These are phyloP conservation scores for Aspergillus leporis DNA, from an alignment of 495 filamentous ascomycete species.

Conservation along the genomic window DNA sequence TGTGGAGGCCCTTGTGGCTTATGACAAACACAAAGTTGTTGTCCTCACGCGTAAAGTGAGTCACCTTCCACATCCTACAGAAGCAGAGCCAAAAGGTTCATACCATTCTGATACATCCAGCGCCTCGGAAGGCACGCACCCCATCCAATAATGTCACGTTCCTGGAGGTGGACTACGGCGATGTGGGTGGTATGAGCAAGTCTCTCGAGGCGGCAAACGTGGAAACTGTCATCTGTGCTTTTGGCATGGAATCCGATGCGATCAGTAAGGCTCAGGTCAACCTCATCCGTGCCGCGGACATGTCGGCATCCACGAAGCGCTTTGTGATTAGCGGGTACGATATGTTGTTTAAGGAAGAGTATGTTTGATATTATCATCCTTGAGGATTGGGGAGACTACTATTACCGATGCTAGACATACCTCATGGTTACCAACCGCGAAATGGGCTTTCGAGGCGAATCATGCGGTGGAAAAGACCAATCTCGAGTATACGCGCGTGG, in stretches of 20 bases:
- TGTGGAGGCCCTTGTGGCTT: conserved; percentile 33
- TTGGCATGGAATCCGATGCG: conserved; percentile 14
- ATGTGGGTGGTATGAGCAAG: conserved; percentile 26
- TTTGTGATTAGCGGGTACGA: conserved; percentile 30
- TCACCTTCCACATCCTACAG: neutral
- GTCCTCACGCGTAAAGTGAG: conserved; percentile 39
- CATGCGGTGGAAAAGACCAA: conserved; percentile 3
- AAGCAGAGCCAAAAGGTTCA: neutral
- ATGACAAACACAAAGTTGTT: conserved; percentile 32
- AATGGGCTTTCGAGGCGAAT: neutral
- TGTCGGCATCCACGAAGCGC: conserved; percentile 34
- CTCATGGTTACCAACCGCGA: neutral
- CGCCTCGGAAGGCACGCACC: neutral
- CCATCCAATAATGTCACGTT: neutral
- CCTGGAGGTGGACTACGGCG: conserved; percentile 32
- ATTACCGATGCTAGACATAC: neutral
- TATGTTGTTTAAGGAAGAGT: conserved; percentile 10
- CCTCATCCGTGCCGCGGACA: conserved; percentile 39
- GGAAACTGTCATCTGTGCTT: conserved; percentile 37
- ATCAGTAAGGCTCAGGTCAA: conserved; percentile 12
- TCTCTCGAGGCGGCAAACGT: conserved; percentile 40
- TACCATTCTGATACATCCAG: conserved; percentile 6
- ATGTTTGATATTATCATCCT: neutral
- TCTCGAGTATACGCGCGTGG: conserved; percentile 40
- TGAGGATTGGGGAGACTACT: neutral